Evolutionary conservation across 805 yeast species (phyloP), one percentile per base, ranked within the genome.

Genomic region (Starmerella potacharoeniae): DNA sequence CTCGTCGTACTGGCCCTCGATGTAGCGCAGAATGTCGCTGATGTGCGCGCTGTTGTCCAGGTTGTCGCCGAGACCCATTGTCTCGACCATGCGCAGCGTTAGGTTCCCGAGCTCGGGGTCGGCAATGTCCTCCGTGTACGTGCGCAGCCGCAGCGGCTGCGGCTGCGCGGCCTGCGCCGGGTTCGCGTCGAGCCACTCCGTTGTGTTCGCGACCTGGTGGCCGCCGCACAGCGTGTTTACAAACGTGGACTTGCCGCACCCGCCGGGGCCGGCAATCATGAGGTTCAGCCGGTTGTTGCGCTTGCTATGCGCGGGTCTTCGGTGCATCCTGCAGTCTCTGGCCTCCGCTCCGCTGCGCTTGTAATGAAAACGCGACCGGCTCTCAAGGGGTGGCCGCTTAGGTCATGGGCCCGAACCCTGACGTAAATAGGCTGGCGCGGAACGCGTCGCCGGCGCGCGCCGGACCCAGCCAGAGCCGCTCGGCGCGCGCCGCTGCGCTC

Each of bases 201-300:
- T 56, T 29, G 65, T 51, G 45, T 58, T 58, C 17, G 89, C 89
- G 62, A 84, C 82, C 60, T 89, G 93, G 49, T 64, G 57, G 86
- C 95, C 83, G 29, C 57, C 57, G 72, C 96, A 89, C 53, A 89
- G 75, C 39, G 95, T 84, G 72, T 90, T 89, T 68, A 90, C 86
- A 64, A 89, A 84, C 5, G 96, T 89, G n/a, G 95, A 84, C 68
- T 96, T 79, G 16, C 96, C 96, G 47, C 82, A 73, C 2, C 97
- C 97, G 83, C 82, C 80, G 66, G 86, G 84, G 44, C 96, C 97
- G 54, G 87, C 83, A 40, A 86, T 82, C 91, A 89, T 83, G 56
- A 86, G 68, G 28, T 95, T 84, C 74, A 89, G 87, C 65, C 86
- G 86, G 72, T 57, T 56, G 53, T 60, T 60, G 17, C 61, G 57